phyloP scores from a whole-genome alignment of 257 asterid genomes.

The Datura wrightii region DNA sequence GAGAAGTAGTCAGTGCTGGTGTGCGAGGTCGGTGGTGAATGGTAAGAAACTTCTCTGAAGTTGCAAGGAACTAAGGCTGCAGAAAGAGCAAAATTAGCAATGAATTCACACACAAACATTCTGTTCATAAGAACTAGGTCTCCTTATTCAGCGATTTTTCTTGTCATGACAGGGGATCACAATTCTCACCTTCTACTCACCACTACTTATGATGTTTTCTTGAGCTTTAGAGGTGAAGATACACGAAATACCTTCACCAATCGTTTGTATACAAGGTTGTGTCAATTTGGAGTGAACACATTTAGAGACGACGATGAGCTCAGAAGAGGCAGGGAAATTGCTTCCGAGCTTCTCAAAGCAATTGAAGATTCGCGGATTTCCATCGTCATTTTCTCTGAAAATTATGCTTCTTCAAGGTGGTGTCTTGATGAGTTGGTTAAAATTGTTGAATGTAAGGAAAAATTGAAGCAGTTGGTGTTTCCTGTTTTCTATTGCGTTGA shows the following conservation, averaged over 20 bases:
- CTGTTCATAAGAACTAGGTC: neutral
- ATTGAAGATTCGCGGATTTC: neutral
- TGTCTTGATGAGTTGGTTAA: constrained; percentile 8
- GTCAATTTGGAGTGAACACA: neutral
- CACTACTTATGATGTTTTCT: constrained; percentile 18
- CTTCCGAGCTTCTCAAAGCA: neutral
- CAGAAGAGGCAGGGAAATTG: constrained; percentile 16
- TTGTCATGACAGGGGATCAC: neutral
- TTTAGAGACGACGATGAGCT: constrained; percentile 26
- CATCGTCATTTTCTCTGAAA: neutral
- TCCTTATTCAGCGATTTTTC: neutral
- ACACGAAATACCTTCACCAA: neutral
- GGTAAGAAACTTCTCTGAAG: neutral
- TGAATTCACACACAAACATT: neutral
- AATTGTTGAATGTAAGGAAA: constrained; percentile 1
- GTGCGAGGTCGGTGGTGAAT: too few species aligned
- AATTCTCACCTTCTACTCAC: neutral
- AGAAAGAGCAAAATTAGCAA: neutral
- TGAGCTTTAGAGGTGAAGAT: constrained; percentile 26
- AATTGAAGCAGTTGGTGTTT: neutral
- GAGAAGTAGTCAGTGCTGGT: too few species aligned
- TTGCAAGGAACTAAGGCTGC: neutral
- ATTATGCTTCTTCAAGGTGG: constrained; percentile 21
- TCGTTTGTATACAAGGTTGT: neutral
- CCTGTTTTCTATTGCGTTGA: constrained; percentile 13